Base-by-base conservation (phyloP, 177 flowering plant species). In the Vitis hybrid region DNA sequence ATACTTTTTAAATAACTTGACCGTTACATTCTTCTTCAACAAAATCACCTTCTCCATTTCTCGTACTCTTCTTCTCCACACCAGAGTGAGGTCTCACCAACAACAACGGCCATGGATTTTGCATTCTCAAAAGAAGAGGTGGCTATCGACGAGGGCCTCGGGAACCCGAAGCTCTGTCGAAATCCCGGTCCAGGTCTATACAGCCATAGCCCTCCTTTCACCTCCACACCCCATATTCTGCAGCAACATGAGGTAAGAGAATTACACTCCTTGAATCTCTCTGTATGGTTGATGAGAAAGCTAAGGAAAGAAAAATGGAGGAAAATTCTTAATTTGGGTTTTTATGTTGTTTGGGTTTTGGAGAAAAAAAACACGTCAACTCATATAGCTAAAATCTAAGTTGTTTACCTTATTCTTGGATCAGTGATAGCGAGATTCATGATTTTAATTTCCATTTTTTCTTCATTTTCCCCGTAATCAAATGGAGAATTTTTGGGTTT, bases 121-220 rank as follows among this genome's bases (percentile, higher is more conserved):
- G 54, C 64, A 1, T 86, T 92, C 77, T 64, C 82, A 1, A 86
- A 82, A 11, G 97, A 90, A 49, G 97, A 93, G 8, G 66, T 91
- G 88, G 81, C 45, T 7, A 69, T 95, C 30, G 91, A 90, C 52
- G 81, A 86, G 71, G 78, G 74, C 45, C 80, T 89, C 32, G 98
- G 99, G 18, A 86, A 82, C 86, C 99, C 99, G 0, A 89, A 79
- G 84, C 83, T 95, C 63, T 89, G 96, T 68, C 78, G 86, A 51
- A 87, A 88, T 63, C 79, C 79, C 63, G 49, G 71, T 26, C 68
- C 77, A 50, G 71, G 82, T 50, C 83, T 81, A 1, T 87, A 82
- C 84, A 69, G 45, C 60, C 74, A 68, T 69, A 97, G 96, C 45
- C 99, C 98, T 75, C 99, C 99, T 62, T 89, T 82, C 79, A 79